Conservation (phyloP, 1,139 yeast genomes). For the Nematodospora anomalae region DNA sequence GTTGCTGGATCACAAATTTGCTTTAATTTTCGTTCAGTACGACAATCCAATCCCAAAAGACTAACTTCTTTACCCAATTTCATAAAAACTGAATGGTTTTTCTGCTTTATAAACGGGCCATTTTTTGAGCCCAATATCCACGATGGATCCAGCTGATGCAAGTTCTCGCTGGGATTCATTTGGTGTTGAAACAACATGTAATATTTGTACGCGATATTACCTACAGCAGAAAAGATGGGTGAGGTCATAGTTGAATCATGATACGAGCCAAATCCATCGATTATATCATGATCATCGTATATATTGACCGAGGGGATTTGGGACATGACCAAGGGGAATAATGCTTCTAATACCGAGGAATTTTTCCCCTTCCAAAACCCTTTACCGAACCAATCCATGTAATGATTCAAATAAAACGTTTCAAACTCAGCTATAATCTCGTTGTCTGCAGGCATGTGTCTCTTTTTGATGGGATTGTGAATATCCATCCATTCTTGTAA, state of each 20-base stretch:
- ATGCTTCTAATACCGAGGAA: slow-evolving; percentile 63
- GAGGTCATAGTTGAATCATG: slow-evolving; percentile 70
- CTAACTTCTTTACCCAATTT: slow-evolving; percentile 74
- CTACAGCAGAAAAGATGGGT: slow-evolving; percentile 67
- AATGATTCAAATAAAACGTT: slow-evolving; percentile 67
- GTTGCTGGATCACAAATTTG: slow-evolving; percentile 57
- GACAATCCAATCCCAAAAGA: slow-evolving; percentile 81
- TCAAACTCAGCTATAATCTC: slow-evolving; percentile 57
- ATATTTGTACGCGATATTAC: slow-evolving; percentile 76
- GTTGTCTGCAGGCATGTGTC: slow-evolving; percentile 33
- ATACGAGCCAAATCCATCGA: slow-evolving; percentile 94
- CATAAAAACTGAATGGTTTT: slow-evolving; percentile 66
- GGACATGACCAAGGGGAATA: slow-evolving; percentile 74
- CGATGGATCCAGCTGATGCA: slow-evolving; percentile 45
- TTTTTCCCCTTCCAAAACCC: slow-evolving; percentile 79
- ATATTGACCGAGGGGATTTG: slow-evolving; percentile 83
- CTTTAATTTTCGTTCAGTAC: slow-evolving; percentile 78
- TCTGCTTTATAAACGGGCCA: slow-evolving; percentile 70
- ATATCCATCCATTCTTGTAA: slow-evolving; percentile 65
- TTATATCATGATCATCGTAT: slow-evolving; percentile 89
- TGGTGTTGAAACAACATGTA: slow-evolving; percentile 93
- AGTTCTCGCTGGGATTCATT: slow-evolving; percentile 47
- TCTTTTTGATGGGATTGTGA: slow-evolving; percentile 48
- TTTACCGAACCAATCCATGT: slow-evolving; percentile 83
- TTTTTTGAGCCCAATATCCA: slow-evolving; percentile 55